These are phyloP conservation scores for Penicillium chermesinum DNA, from an alignment of 495 filamentous ascomycete species.

Conservation along the genomic window DNA sequence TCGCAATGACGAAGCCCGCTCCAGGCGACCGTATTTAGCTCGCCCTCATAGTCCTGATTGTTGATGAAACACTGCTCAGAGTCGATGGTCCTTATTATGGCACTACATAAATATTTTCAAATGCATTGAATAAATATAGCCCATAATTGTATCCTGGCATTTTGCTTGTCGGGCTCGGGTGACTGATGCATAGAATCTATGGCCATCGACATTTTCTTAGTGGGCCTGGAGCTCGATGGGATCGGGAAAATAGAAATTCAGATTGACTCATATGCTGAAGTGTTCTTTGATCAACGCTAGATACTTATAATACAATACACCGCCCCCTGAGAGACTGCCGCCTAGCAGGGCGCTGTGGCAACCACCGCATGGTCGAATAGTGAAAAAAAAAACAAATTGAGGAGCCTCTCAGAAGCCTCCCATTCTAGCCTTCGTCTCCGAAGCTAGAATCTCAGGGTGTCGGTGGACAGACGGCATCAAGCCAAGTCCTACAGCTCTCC, in stretches of 20 bases:
- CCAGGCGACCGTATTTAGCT: background rate
- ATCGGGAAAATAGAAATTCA: too few relatives aligned
- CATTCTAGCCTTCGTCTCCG: conserved; percentile 28
- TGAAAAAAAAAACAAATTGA: conserved; percentile 2
- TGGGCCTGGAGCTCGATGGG: too few relatives aligned
- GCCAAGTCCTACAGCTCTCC: conserved; percentile 81
- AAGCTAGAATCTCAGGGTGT: conserved; percentile 80
- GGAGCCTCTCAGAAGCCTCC: conserved; percentile 13
- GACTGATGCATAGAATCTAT: too few relatives aligned
- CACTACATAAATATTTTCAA: too few relatives aligned
- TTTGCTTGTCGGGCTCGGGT: too few relatives aligned
- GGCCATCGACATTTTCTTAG: too few relatives aligned
- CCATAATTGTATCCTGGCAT: too few relatives aligned
- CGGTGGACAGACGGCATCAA: conserved; percentile 87
- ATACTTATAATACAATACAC: conserved; percentile 23
- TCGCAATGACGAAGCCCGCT: background rate
- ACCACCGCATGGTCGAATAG: background rate
- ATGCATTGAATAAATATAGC: too few relatives aligned
- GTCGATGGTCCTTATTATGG: too few relatives aligned
- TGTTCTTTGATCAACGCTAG: conserved; percentile 18
- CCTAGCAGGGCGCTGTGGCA: background rate
- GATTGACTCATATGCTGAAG: background rate
- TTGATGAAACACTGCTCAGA: too few relatives aligned
- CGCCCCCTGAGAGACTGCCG: conserved; percentile 2
- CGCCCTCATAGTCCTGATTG: background rate